Base-by-base conservation (phyloP, 176 grass and related monocot genomes). In the Eremochloa ophiuroides region DNA sequence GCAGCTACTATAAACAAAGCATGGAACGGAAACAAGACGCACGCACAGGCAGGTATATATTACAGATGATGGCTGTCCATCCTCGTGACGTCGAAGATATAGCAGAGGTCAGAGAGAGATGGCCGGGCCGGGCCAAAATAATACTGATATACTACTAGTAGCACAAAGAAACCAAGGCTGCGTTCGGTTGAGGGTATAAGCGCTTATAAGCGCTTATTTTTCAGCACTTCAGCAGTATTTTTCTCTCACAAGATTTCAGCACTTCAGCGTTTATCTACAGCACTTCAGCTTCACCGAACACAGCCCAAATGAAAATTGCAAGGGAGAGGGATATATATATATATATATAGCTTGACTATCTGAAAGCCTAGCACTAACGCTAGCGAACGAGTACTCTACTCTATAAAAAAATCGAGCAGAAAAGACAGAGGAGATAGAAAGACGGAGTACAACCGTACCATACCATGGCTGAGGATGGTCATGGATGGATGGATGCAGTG, bases 61-160 rank as follows among this genome's bases (percentile, higher is more conserved):
- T 69, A 22, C 25, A 35, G 64, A 85, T 77, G 73, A 85, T 77
- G 73, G 73, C 30, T 59, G 66, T 66, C 87, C 77, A 82, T 78
- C 58, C 41, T 73, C 17, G 8, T 78, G 87, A 82, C 73, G 78
- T 85, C 83, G 30, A 59, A 23, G 71, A 63, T 76, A 77, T 61
- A 62, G 41, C 47, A 37, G 51, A 75, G 82, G 62, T 76, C 76
- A 81, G 42, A 63, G 53, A 25, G 23, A 23, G 76, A 51, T 30
- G 50, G 50, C 50, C 2, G 4, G 7, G 38, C 38, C 38, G 31
- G 69, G 17, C 18, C 7, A 16, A 55, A 43, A 77, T n/a, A n/a
- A n/a, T n/a, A n/a, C n/a, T n/a, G n/a, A n/a, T n/a, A n/a, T n/a
- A n/a, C n/a, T n/a, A n/a, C n/a, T n/a, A n/a, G n/a, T n/a, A n/a